Evolutionary conservation across 768 basidiomycete species (phyloP).

Genomic region (Sporobolomyces phaffii): DNA sequence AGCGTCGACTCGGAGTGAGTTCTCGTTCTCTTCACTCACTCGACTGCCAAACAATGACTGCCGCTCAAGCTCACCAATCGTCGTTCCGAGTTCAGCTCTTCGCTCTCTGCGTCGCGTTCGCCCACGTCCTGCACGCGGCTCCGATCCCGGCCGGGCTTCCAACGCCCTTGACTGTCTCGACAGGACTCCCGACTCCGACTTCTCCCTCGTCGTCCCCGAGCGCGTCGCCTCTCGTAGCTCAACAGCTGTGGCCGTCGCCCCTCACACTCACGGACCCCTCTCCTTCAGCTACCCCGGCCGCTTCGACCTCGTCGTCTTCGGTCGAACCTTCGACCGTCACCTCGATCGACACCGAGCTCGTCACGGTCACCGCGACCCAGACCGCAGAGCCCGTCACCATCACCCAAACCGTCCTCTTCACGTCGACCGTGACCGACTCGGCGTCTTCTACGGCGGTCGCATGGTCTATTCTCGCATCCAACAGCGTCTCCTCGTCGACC

Average conservation of each 20-base stretch:
- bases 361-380: slow-evolving; percentile 6
- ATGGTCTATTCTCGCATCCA: background rate
- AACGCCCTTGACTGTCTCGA: slow-evolving; percentile 10
- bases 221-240: background rate
- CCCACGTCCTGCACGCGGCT: background rate
- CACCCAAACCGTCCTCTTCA: background rate
- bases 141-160: background rate
- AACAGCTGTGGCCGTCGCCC: slow-evolving; percentile 5
- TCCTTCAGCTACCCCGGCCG: background rate
- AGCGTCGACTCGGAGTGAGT: background rate
- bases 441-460: background rate
- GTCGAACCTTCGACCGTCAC: background rate
- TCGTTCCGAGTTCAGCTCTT: slow-evolving; percentile 6
- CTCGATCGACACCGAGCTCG: slow-evolving; percentile 1
- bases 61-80: background rate
- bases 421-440: slow-evolving; percentile 9
- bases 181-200: background rate
- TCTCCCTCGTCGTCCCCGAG: background rate
- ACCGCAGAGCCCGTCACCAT: slow-evolving; percentile 1
- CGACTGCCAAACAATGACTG: background rate
- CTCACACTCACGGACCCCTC: background rate
- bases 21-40: background rate
- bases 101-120: slow-evolving; percentile 7
- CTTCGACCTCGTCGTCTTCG: background rate
- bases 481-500: background rate